Evolutionary conservation across 2,329 filamentous ascomycete species (phyloP).

Genomic region (Scopulariopsis brevicaulis): DNA sequence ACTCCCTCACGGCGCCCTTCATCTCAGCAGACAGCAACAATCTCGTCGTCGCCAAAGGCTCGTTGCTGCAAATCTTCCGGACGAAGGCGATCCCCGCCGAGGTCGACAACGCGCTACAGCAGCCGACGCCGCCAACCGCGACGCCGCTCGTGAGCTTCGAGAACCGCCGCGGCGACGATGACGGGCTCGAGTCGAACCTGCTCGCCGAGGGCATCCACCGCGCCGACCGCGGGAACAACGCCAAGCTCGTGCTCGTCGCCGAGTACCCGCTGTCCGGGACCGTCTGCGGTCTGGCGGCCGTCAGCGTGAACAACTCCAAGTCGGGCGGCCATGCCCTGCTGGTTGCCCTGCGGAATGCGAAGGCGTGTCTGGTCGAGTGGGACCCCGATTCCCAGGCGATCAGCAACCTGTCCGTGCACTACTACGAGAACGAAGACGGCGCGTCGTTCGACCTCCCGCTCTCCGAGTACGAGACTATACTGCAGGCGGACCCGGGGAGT

Average conservation of each 20-base stretch:
- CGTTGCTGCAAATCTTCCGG: constrained; percentile 82
- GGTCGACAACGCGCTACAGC: constrained; percentile 33
- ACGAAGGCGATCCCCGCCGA: constrained; percentile 57
- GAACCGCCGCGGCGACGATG: constrained; percentile 44
- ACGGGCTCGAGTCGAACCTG: constrained; percentile 55
- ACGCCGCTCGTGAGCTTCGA: constrained; percentile 31
- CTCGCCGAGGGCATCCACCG: constrained; percentile 51
- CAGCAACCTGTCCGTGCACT: constrained; percentile 88
- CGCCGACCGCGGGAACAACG: constrained; percentile 52
- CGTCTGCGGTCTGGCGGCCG: constrained; percentile 68
- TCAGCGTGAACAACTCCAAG: constrained; percentile 61
- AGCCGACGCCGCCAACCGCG: constrained; percentile 11
- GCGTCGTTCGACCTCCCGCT: constrained; percentile 73
- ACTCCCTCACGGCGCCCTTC: constrained; percentile 73
- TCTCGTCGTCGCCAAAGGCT: constrained; percentile 84
- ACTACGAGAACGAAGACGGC: constrained; percentile 91
- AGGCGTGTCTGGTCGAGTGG: constrained; percentile 90
- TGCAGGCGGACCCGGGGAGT: constrained; percentile 83
- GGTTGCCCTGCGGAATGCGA: constrained; percentile 79
- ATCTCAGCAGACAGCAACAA: constrained; percentile 66
- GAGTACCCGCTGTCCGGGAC: constrained; percentile 80
- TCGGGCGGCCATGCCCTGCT: constrained; percentile 78
- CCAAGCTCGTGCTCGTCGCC: constrained; percentile 73
- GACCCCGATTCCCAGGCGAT: constrained; percentile 69
- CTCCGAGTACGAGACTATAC: constrained; percentile 64